phyloP scores from a whole-genome alignment of 352 stramenopile genomes.

The Phytopythium litorale region DNA sequence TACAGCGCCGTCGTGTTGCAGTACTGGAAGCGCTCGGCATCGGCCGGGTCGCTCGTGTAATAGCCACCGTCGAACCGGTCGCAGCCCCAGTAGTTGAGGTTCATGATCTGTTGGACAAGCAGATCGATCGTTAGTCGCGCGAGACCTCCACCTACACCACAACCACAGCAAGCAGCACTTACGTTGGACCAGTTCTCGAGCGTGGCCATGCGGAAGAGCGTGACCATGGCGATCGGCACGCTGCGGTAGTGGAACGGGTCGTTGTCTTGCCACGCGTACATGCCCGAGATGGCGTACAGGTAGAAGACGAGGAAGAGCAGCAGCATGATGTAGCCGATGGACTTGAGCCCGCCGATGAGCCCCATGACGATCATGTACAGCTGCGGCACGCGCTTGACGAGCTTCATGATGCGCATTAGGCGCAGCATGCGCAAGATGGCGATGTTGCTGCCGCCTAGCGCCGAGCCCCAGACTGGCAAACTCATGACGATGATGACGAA shows the following conservation, averaged over 20 bases:
- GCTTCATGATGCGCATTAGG: constrained; percentile 88
- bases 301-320: constrained; percentile 88
- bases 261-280: constrained; percentile 88
- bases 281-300: constrained; percentile 88
- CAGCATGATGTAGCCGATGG: constrained; percentile 89
- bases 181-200: constrained; percentile 81
- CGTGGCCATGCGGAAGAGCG: constrained; percentile 80
- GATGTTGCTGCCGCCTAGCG: constrained; percentile 66
- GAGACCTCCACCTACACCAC: background rate
- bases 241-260: constrained; percentile 84
- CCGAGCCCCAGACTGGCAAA: constrained; percentile 61
- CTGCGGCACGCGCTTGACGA: constrained; percentile 86
- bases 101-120: constrained; percentile 44
- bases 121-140: background rate
- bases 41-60: constrained; percentile 39
- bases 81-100: constrained; percentile 80
- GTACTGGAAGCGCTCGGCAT: constrained; percentile 42
- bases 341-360: constrained; percentile 83
- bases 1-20: constrained; percentile 64
- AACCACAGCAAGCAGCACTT: constrained; percentile 8
- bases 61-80: constrained; percentile 64
- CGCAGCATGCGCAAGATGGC: constrained; percentile 82
- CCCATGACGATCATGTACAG: constrained; percentile 92
- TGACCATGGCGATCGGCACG: constrained; percentile 76
- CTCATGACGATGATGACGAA: constrained; percentile 83